Evolutionary conservation across 768 basidiomycete species (phyloP).

Genomic region (Hydnomerulius pinastri): DNA sequence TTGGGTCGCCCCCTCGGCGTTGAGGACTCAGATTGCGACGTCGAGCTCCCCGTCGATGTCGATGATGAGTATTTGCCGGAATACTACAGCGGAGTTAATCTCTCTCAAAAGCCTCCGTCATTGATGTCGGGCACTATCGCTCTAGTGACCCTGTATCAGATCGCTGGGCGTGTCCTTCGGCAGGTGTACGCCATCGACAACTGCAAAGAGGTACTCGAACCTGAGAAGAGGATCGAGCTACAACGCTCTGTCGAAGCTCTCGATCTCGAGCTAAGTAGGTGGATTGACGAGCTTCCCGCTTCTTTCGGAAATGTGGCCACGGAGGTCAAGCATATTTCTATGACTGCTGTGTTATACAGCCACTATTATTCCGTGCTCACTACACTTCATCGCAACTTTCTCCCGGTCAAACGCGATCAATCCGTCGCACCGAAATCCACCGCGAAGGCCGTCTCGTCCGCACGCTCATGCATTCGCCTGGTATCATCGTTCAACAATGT

Average conservation of each 20-base stretch:
- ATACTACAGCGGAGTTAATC: slow-evolving; percentile 66
- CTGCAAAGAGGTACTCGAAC: slow-evolving; percentile 71
- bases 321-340: slow-evolving; percentile 79
- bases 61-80: slow-evolving; percentile 79
- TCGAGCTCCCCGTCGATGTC: slow-evolving; percentile 78
- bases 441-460: slow-evolving; percentile 78
- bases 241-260: slow-evolving; percentile 77
- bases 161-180: slow-evolving; percentile 78
- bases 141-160: slow-evolving; percentile 77
- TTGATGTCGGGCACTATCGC: slow-evolving; percentile 84
- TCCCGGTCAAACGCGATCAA: slow-evolving; percentile 77
- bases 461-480: slow-evolving; percentile 81
- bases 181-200: slow-evolving; percentile 82
- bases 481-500: slow-evolving; percentile 84
- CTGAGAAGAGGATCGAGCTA: slow-evolving; percentile 73
- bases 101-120: slow-evolving; percentile 57
- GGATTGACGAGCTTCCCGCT: slow-evolving; percentile 78
- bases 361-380: slow-evolving; percentile 89
- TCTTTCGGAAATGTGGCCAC: slow-evolving; percentile 74
- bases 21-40: slow-evolving; percentile 89
- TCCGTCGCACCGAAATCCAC: slow-evolving; percentile 70
- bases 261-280: slow-evolving; percentile 74
- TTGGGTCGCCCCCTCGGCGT: slow-evolving; percentile 87
- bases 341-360: slow-evolving; percentile 84
- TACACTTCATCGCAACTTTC: slow-evolving; percentile 84